A percentile compares a stretch with the other conserved stretches of the same genome.
phyloP scores from a whole-genome alignment of 257 asterid genomes.

The Solanum megistacrolobum region DNA sequence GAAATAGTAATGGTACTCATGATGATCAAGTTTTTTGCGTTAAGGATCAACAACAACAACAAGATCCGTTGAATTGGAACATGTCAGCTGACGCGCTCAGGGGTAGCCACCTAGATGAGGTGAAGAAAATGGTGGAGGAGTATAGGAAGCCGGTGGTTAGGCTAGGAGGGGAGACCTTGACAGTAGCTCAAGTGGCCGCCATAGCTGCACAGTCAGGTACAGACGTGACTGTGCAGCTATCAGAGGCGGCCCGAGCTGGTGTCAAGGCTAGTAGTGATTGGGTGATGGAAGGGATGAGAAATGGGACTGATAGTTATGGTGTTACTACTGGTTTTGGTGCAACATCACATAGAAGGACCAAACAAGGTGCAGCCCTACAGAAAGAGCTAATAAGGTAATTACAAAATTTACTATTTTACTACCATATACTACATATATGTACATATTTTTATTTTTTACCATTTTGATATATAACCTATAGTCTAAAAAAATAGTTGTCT shows the following conservation, averaged over 20 bases:
- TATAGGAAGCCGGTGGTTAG: slow-evolving; percentile 20
- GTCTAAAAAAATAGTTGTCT: neutral
- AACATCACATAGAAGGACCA: slow-evolving; percentile 32
- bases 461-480: neutral
- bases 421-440: neutral
- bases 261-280: slow-evolving; percentile 40
- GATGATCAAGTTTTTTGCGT: slow-evolving; percentile 2
- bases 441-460: neutral
- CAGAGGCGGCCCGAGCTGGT: slow-evolving; percentile 27
- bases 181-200: slow-evolving; percentile 31
- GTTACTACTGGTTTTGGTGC: slow-evolving; percentile 40
- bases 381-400: slow-evolving; percentile 28
- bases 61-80: slow-evolving; percentile 31
- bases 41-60: neutral
- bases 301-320: slow-evolving; percentile 33
- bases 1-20: neutral
- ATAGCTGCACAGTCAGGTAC: slow-evolving; percentile 5
- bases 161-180: slow-evolving; percentile 28
- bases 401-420: neutral
- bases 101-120: slow-evolving; percentile 30
- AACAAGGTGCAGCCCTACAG: slow-evolving; percentile 33
- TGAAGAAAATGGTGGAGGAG: slow-evolving; percentile 26
- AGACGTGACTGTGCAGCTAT: slow-evolving; percentile 18
- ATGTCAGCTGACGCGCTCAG: slow-evolving; percentile 26
- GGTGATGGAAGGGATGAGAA: slow-evolving; percentile 27